Conservation (phyloP, 2,329 filamentous ascomycete genomes). For the Clonostachys byssicola region DNA sequence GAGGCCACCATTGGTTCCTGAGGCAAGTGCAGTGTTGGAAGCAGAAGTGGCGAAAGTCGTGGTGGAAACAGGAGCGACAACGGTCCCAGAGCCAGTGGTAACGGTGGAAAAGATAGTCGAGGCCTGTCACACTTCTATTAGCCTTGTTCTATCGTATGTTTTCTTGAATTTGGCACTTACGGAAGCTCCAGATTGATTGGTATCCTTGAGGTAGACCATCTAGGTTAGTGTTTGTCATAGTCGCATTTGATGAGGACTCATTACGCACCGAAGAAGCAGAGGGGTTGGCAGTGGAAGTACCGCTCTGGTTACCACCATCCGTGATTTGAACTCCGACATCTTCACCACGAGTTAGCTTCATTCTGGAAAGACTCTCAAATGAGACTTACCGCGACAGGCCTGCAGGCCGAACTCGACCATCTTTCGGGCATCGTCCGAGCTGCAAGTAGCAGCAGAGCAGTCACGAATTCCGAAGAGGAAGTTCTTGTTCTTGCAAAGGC, state of each 20-base stretch:
- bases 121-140: slow-evolving; percentile 11
- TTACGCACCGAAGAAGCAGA: not conserved
- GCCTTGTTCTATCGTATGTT: not conserved
- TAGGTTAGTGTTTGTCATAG: not conserved
- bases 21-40: slow-evolving; percentile 7
- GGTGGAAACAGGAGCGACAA: slow-evolving; percentile 28
- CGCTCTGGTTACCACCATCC: slow-evolving; percentile 3
- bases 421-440: slow-evolving; percentile 21
- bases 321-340: slow-evolving; percentile 26
- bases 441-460: slow-evolving; percentile 41
- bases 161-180: too few species aligned
- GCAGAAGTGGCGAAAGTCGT: slow-evolving; percentile 18
- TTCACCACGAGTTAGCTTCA: slow-evolving; percentile 3
- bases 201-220: too few species aligned
- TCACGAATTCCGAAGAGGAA: slow-evolving; percentile 47
- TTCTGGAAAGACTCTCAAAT: not conserved
- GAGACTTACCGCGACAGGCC: slow-evolving; percentile 21
- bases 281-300: slow-evolving; percentile 1
- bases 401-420: slow-evolving; percentile 31
- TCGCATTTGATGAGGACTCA: too few species aligned
- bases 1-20: not conserved
- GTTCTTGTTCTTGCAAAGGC: slow-evolving; percentile 41
- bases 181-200: too few species aligned
- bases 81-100: slow-evolving; percentile 22
- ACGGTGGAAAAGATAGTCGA: slow-evolving; percentile 30